Conservation (phyloP, 139 green algal species). For the Pedinophyceae sp. region DNA sequence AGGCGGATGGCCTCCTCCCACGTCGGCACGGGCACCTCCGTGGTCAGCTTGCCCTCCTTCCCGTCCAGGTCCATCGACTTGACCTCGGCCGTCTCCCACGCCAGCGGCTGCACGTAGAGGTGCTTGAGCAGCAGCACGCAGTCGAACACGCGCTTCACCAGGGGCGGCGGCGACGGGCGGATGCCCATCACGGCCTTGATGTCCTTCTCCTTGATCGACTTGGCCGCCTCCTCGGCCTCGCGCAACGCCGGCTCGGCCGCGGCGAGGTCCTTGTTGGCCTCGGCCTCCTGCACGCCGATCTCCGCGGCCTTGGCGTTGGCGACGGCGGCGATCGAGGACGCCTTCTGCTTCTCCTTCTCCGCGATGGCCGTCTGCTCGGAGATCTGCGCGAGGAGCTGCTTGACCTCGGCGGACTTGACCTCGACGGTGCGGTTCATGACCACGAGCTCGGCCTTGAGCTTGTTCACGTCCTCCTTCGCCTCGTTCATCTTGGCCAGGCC, state of each 20-base stretch:
- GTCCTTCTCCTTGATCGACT: slow-evolving; percentile 80
- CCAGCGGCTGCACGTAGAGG: slow-evolving; percentile 18
- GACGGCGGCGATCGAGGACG: background rate
- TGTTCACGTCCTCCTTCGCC: slow-evolving; percentile 77
- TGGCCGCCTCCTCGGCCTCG: slow-evolving; percentile 64
- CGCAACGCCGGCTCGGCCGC: slow-evolving; percentile 83
- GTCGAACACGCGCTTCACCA: slow-evolving; percentile 95
- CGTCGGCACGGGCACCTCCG: background rate
- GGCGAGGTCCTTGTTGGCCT: slow-evolving; percentile 73
- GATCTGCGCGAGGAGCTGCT: slow-evolving; percentile 79
- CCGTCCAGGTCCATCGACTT: slow-evolving; percentile 44
- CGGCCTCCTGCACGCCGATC: slow-evolving; percentile 55
- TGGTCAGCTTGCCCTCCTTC: slow-evolving; percentile 64
- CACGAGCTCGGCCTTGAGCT: slow-evolving; percentile 77
- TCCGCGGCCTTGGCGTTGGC: slow-evolving; percentile 35
- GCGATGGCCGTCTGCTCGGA: slow-evolving; percentile 68
- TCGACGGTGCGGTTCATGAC: slow-evolving; percentile 74
- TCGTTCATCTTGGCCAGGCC: slow-evolving; percentile 85
- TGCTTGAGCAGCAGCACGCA: slow-evolving; percentile 63
- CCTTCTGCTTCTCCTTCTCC: slow-evolving; percentile 67
- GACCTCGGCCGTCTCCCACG: slow-evolving; percentile 9
- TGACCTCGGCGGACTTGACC: slow-evolving; percentile 42
- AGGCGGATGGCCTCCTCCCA: slow-evolving; percentile 7
- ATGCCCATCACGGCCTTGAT: slow-evolving; percentile 78
- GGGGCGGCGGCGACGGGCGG: slow-evolving; percentile 76